These are phyloP conservation scores for Scenedesmus sp. DNA, from an alignment of 163 green algal genomes.

Conservation along the genomic window DNA sequence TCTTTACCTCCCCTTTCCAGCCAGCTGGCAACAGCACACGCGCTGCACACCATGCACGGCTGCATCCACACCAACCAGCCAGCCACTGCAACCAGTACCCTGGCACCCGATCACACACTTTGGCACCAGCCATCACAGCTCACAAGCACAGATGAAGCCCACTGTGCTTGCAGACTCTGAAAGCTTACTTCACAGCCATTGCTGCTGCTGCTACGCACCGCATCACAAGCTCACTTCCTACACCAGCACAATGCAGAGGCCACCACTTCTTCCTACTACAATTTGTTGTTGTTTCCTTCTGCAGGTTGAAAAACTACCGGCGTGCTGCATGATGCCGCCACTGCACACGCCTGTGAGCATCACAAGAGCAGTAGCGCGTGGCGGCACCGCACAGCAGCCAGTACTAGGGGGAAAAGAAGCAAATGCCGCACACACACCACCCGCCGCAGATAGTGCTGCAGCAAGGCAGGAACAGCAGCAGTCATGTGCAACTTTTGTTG, in stretches of 20 bases:
- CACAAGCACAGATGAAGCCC: background rate
- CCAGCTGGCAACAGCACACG: too few relatives aligned
- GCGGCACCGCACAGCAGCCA: background rate
- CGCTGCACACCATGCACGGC: background rate
- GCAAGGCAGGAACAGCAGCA: background rate
- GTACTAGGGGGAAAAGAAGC: background rate
- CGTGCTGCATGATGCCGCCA: background rate
- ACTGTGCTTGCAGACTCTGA: background rate
- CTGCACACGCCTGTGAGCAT: background rate
- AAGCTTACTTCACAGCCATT: background rate
- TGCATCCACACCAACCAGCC: background rate
- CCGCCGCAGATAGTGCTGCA: background rate
- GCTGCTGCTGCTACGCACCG: background rate
- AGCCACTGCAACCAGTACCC: background rate
- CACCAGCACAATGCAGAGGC: background rate
- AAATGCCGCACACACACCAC: background rate
- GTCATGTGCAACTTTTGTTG: background rate
- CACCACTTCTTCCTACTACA: background rate
- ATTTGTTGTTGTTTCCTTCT: background rate
- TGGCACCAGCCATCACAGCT: too few relatives aligned
- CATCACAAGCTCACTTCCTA: background rate
- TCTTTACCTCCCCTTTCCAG: too few relatives aligned
- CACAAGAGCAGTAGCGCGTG: background rate
- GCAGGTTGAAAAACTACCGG: background rate
- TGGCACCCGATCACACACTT: background rate